phyloP scores from a whole-genome alignment of 176 grass and related monocot species.

The Aegilops sharonensis region DNA sequence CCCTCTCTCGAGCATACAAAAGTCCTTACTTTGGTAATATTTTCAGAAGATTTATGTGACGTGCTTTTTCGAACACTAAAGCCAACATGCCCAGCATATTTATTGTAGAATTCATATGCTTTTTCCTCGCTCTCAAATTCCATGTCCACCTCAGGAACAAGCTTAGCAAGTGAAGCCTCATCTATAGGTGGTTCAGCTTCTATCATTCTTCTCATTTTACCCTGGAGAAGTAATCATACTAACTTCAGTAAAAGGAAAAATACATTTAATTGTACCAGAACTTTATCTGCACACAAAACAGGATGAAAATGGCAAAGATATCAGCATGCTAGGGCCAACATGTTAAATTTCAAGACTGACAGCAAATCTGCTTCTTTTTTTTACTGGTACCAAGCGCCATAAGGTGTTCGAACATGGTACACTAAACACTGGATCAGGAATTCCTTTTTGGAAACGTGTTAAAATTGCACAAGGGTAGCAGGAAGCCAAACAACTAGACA shows the following conservation, averaged over 20 bases:
- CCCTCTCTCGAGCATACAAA: slow-evolving; percentile 99
- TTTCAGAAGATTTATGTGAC: slow-evolving; percentile 92
- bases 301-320: slow-evolving; percentile 1
- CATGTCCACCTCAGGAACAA: slow-evolving; percentile 80
- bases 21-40: slow-evolving; percentile 87
- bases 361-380: background rate
- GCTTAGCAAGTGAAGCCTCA: slow-evolving; percentile 65
- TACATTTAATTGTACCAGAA: background rate
- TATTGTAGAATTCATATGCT: slow-evolving; percentile 88
- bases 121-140: slow-evolving; percentile 86
- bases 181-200: slow-evolving; percentile 77
- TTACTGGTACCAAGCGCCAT: background rate
- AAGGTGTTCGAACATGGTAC: background rate
- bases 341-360: background rate
- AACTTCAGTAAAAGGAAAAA: slow-evolving; percentile 11
- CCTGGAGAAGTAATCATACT: slow-evolving; percentile 45
- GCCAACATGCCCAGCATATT: slow-evolving; percentile 93
- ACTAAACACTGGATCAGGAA: background rate
- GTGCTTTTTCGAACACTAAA: slow-evolving; percentile 97
- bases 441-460: background rate
- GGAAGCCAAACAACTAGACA: background rate
- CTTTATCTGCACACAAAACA: background rate
- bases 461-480: background rate
- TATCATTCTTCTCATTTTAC: slow-evolving; percentile 98
- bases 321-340: background rate